Base-by-base conservation (phyloP, 2,329 filamentous ascomycete genomes). In the Pestalotiopsis fici region DNA sequence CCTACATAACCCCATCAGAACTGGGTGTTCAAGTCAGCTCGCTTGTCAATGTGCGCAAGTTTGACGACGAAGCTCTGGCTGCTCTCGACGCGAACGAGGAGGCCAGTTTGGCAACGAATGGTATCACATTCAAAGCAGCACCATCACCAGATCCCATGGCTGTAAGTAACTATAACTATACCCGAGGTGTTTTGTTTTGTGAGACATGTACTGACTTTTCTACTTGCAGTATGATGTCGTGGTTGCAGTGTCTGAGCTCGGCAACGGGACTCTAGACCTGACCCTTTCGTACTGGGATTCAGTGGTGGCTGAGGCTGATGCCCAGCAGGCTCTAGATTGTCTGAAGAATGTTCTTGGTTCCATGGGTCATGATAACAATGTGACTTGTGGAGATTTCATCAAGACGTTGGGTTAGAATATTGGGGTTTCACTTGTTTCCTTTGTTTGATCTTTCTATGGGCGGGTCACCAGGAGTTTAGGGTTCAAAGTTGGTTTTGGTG, bases 261-360 rank as follows among this genome's bases (percentile, higher is more conserved):
- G 65, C 55, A 60, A 59, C 35, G 60, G 60, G n/a, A 35, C 50
- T 12, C 60, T 67, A 31, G 65, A 67, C 28, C 37, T 67, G 3
- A 64, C 65, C 28, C 54, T 67, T n/a, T 64, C 65, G 12, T 67
- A 28, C 65, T 67, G 65, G 65, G 25, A 47, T 12, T 67, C 65
- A 23, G 60, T 67, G 21, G 60, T 67, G 7, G 54, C 56, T 5
- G 65, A 59, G 18, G 13, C 21, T 21, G 59, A 67, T 47, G 65
- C 65, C 28, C 50, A 59, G 18, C 31, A 47, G 6, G 60, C 65
- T 15, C 54, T 67, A 28, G 60, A 59, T 59, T 59, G 54, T n/a
- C 5, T 67, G 60, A 18, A 35, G 28, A 64, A 11, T 31, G 65
- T 67, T 15, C 37, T 67, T 50, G 54, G 60, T 4, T 27, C 50